A percentile compares a stretch with the other conserved stretches of the same genome.
Conservation (phyloP, 1,139 yeast genomes). For the Taphrina pruni region DNA sequence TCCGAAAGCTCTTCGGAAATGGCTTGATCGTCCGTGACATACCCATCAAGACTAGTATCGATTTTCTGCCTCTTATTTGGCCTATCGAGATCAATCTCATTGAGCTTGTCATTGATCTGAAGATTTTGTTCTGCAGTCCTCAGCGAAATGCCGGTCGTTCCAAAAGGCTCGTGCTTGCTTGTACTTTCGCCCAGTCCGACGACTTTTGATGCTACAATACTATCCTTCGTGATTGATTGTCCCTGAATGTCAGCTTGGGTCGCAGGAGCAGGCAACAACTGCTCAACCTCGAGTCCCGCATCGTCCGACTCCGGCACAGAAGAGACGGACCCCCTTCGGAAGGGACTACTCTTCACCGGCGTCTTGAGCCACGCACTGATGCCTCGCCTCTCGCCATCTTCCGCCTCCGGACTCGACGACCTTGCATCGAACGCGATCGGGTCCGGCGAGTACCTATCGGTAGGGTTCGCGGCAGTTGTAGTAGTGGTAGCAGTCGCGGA, state of each 20-base stretch:
- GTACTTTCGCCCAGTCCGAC: neutral
- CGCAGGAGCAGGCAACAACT: neutral
- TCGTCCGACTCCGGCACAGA: slow-evolving; percentile 3
- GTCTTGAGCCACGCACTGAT: slow-evolving; percentile 15
- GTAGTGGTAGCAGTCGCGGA: too few species aligned
- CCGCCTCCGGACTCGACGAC: neutral
- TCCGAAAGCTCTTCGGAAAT: slow-evolving; percentile 15
- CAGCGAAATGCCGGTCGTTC: neutral
- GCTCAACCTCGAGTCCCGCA: slow-evolving; percentile 5
- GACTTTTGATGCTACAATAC: neutral
- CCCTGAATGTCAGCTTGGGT: neutral
- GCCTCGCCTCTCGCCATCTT: too few species aligned
- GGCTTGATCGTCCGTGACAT: slow-evolving; percentile 14
- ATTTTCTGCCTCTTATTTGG: neutral
- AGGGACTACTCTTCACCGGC: slow-evolving; percentile 8
- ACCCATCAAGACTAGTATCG: neutral
- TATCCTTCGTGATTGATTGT: neutral
- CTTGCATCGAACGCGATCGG: neutral
- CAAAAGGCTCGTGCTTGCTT: neutral
- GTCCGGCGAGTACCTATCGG: neutral
- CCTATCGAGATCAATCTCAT: neutral
- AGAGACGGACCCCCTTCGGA: neutral
- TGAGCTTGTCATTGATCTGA: too few species aligned
- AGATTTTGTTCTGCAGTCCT: neutral
- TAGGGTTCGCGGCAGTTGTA: too few species aligned